These are phyloP conservation scores for Hibiscus mutabilis DNA, from an alignment of 345 rosid genomes.

Conservation along the genomic window DNA sequence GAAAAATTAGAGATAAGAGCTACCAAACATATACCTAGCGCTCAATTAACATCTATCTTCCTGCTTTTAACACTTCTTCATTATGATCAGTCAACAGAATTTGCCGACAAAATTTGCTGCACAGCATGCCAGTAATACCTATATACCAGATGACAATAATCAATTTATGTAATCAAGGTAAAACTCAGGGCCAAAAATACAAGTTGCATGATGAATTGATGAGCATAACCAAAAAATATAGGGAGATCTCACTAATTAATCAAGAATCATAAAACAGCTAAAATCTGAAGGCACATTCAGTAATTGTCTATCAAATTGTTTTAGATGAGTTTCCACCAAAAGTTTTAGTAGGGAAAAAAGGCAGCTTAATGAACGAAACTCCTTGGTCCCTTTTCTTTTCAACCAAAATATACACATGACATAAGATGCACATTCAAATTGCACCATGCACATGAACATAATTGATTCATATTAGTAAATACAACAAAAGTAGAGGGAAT, in stretches of 20 bases:
- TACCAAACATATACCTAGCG: constrained; percentile 3
- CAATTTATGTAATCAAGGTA: not conserved
- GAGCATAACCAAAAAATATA: not conserved
- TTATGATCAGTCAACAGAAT: constrained; percentile 86
- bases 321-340: not conserved
- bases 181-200: not conserved
- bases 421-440: not conserved
- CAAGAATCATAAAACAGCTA: not conserved
- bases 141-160: constrained; percentile 13
- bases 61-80: constrained; percentile 92
- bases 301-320: not conserved
- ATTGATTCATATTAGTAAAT: not conserved
- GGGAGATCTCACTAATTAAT: not conserved
- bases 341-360: not conserved
- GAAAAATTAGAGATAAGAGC: constrained; percentile 13
- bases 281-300: not conserved
- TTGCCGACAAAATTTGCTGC: constrained; percentile 71
- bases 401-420: not conserved
- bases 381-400: not conserved
- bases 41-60: constrained; percentile 31
- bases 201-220: not conserved
- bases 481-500: too few relatives aligned
- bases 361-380: not conserved
- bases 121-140: constrained; percentile 89
- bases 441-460: not conserved